Conservation (phyloP, 1,284 basidiomycete genomes). For the Trichosporon sp. region DNA sequence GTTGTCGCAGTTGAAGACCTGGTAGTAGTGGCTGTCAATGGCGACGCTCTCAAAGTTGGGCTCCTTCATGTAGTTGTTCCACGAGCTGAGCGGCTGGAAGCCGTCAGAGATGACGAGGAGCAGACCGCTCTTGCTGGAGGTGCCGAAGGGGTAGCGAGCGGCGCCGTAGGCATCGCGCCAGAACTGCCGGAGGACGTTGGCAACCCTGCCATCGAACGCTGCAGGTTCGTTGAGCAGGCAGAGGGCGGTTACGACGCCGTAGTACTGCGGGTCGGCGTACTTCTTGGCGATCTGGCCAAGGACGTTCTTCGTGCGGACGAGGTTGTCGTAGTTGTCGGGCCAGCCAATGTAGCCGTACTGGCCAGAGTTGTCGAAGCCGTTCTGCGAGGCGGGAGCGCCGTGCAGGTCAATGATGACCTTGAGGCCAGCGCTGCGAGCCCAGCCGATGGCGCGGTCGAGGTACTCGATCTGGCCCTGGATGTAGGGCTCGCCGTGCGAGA, state of each 20-base stretch:
- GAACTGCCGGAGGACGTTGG: slow-evolving; percentile 62
- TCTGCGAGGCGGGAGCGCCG: slow-evolving; percentile 77
- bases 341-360: slow-evolving; percentile 39
- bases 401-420: slow-evolving; percentile 67
- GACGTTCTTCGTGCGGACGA: slow-evolving; percentile 49
- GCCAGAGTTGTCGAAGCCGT: slow-evolving; percentile 75
- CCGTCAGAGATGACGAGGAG: slow-evolving; percentile 72
- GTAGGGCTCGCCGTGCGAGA: slow-evolving; percentile 71
- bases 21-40: slow-evolving; percentile 79
- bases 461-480: slow-evolving; percentile 45
- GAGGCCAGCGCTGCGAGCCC: slow-evolving; percentile 69
- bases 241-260: slow-evolving; percentile 57
- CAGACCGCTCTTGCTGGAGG: slow-evolving; percentile 28
- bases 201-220: slow-evolving; percentile 55
- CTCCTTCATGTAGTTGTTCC: slow-evolving; percentile 62
- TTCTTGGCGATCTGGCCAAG: slow-evolving; percentile 17
- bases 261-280: slow-evolving; percentile 39
- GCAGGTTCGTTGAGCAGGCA: slow-evolving; percentile 63
- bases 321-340: slow-evolving; percentile 1
- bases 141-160: slow-evolving; percentile 62
- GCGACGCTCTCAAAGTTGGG: slow-evolving; percentile 60
- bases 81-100: slow-evolving; percentile 70
- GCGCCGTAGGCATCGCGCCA: slow-evolving; percentile 58
- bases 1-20: slow-evolving; percentile 64
- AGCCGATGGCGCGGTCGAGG: slow-evolving; percentile 60